Evolutionary conservation across 768 basidiomycete species (phyloP), one percentile per base, ranked within the genome.

Genomic region (Lyophyllum shimeji): DNA sequence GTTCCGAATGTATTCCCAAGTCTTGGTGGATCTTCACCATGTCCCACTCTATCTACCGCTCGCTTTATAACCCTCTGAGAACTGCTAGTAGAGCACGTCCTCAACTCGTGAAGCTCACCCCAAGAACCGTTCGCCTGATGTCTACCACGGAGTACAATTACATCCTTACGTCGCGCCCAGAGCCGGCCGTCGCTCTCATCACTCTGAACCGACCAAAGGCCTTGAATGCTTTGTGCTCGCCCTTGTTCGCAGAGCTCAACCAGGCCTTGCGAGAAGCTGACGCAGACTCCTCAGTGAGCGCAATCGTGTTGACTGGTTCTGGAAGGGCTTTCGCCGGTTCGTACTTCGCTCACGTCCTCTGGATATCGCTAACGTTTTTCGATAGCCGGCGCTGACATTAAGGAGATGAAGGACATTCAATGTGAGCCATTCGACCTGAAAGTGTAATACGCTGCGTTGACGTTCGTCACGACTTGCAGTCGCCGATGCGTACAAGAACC

Each of bases 341-440:
- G 87, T 73, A 15, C 45, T n/a, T n/a, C 13, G 21, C 7, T 29
- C 24, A 53, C 12, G 53, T 46, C 15, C 9, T 20, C 48, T 40
- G 2, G 7, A 40, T n/a, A 33, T 21, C 48, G 53, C 17, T 52
- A 29, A 48, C 48, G 12, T 54, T 21, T 56, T 20, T 44, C 33
- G 31, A 2, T 61, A 94, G 95, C 95, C 64, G 95, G 96, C 2
- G 96, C 96, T 20, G 96, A 99, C 72, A 98, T 99, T 74, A 98
- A 97, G 76, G 95, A 98, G 74, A 98, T 98, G 96, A 95, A 94
- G 72, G 92, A 95, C 74, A 95, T 95, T 74, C 76, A 86, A 56
- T 97, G 93, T 94, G 65, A 67, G 84, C 72, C 7, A 43, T 4
- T 31, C 27, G 15, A n/a, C n/a, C n/a, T 50, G 21, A 18, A 11